These are phyloP conservation scores for Stagonosporopsis vannaccii DNA, from an alignment of 2,329 filamentous ascomycete species.

Conservation along the genomic window DNA sequence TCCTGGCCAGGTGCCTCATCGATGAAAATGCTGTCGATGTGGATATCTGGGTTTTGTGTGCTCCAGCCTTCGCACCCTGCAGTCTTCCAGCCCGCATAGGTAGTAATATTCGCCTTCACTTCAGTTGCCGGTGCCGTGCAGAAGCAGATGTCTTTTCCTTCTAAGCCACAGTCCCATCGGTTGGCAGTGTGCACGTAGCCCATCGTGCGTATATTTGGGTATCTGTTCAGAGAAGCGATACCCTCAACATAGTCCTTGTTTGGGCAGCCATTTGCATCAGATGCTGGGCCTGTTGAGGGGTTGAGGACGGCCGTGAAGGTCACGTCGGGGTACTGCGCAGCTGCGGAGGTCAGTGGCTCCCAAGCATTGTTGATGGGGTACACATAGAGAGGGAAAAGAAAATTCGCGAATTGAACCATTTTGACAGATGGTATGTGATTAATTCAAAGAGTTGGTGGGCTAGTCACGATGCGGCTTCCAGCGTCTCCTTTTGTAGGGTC, in stretches of 20 bases:
- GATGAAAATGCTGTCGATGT: conserved; percentile 20
- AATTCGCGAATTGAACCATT: conserved; percentile 19
- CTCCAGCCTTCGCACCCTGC: conserved; percentile 13
- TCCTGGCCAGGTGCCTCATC: conserved; percentile 16
- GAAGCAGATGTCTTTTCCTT: conserved; percentile 6
- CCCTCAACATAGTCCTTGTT: conserved; percentile 15
- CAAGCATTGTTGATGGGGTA: conserved; percentile 16
- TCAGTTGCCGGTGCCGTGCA: conserved; percentile 13
- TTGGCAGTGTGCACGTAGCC: conserved; percentile 20
- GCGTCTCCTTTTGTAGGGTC: not conserved
- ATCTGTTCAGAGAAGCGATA: conserved; percentile 5
- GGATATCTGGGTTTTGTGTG: conserved; percentile 8
- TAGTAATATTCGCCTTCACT: conserved; percentile 17
- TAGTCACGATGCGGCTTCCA: not conserved
- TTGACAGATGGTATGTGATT: not conserved
- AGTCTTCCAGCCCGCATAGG: conserved; percentile 12
- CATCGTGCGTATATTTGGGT: conserved; percentile 17
- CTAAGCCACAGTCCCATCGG: conserved; percentile 4
- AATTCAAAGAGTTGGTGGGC: too few species aligned
- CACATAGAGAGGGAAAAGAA: conserved; percentile 18
- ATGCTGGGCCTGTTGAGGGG: conserved; percentile 10
- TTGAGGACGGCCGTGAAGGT: conserved; percentile 19
- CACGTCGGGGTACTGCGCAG: conserved; percentile 14
- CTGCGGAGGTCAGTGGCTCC: conserved; percentile 14
- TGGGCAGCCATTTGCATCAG: conserved; percentile 9